Percentiles rank a stretch among this genome's conserved stretches.
These are phyloP conservation scores for Liriodendron chinense DNA, from an alignment of 164 flowering plant species.

Conservation along the genomic window DNA sequence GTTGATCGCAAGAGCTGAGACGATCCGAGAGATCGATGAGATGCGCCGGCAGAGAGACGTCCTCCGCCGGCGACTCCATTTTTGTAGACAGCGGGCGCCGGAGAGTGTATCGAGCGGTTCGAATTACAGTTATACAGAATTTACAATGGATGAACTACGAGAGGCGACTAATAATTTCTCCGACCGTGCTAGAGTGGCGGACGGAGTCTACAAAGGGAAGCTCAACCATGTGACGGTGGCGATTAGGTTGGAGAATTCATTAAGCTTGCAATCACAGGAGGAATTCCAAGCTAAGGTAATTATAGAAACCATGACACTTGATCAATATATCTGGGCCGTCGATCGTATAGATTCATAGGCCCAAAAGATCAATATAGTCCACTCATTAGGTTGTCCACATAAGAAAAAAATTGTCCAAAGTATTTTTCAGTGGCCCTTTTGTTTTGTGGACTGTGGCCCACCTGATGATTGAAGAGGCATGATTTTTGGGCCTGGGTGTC, in stretches of 20 bases:
- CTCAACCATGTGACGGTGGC: slow-evolving; percentile 38
- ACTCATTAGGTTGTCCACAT: too few species aligned
- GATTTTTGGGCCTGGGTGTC: too few species aligned
- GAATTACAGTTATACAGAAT: slow-evolving; percentile 41
- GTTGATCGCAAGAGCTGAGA: slow-evolving; percentile 30
- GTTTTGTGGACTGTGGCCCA: too few species aligned
- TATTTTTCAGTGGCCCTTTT: too few species aligned
- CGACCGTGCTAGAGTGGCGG: slow-evolving; percentile 31
- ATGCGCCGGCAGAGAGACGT: slow-evolving; percentile 47
- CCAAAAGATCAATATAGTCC: neutral
- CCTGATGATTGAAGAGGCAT: too few species aligned
- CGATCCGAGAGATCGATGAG: slow-evolving; percentile 48
- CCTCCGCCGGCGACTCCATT: slow-evolving; percentile 47
- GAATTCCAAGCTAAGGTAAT: slow-evolving; percentile 45
- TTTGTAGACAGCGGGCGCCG: slow-evolving; percentile 56
- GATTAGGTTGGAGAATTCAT: slow-evolving; percentile 33
- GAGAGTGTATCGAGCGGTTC: slow-evolving; percentile 21
- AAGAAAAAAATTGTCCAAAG: too few species aligned
- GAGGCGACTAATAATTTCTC: slow-evolving; percentile 50
- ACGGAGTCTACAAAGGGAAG: slow-evolving; percentile 39
- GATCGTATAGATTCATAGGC: neutral
- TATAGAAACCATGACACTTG: neutral
- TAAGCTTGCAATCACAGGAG: slow-evolving; percentile 20
- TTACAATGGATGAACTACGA: slow-evolving; percentile 42
- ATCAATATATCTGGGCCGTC: neutral